phyloP scores from a whole-genome alignment of 768 basidiomycete species.

The Paxillus involutus region DNA sequence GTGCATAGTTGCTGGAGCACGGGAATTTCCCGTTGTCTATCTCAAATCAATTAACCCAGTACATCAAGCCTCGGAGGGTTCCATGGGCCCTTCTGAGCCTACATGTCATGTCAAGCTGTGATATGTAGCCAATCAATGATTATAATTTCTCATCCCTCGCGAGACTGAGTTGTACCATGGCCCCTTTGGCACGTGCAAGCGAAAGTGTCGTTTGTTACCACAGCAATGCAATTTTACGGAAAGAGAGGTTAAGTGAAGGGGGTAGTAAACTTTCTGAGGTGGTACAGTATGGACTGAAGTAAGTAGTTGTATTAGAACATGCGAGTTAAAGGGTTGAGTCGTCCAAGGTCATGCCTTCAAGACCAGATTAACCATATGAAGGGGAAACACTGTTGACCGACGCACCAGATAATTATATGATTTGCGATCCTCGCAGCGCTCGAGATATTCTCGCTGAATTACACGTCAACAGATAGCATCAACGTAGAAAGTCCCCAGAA shows the following conservation, averaged over 20 bases:
- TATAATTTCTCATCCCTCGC: not conserved
- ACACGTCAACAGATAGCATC: not conserved
- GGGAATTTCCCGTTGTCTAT: constrained; percentile 27
- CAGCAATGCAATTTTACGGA: no score
- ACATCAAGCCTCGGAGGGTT: constrained; percentile 28
- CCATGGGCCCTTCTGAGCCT: constrained; percentile 27
- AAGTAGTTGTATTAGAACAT: no score
- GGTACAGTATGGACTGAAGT: not conserved
- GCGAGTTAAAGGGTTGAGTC: not conserved
- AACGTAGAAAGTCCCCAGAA: constrained; percentile 2
- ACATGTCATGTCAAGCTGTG: constrained; percentile 33
- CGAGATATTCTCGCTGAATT: constrained; percentile 86
- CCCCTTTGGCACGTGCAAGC: no score
- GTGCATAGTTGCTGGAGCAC: constrained; percentile 17
- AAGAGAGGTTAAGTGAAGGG: not conserved
- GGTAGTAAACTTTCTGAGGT: not conserved
- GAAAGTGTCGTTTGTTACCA: no score
- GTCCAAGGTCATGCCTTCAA: constrained; percentile 25
- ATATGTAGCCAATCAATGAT: constrained; percentile 25
- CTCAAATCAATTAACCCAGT: constrained; percentile 40
- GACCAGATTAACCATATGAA: not conserved
- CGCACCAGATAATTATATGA: constrained; percentile 80
- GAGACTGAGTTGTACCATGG: no score
- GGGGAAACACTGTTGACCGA: not conserved
- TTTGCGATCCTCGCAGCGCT: constrained; percentile 83